Percentiles rank a stretch among this genome's conserved stretches.
phyloP scores from a whole-genome alignment of 176 grass and related monocot genomes.

The Triticum timopheevii region DNA sequence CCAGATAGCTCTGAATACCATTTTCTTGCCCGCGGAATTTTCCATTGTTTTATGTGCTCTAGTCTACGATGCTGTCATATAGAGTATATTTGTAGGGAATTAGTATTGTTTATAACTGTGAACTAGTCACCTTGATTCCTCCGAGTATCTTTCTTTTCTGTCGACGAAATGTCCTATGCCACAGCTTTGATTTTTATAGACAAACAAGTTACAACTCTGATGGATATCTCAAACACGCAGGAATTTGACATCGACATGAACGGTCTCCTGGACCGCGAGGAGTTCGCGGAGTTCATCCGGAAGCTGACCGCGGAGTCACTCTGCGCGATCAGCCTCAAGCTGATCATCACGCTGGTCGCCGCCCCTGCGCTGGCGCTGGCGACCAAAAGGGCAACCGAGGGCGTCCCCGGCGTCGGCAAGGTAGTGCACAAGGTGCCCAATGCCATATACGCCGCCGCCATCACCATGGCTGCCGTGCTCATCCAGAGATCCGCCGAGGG shows the following conservation, averaged over 20 bases:
- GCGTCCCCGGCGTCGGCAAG: conserved; percentile 72
- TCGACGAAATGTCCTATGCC: not conserved
- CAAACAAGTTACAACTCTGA: not conserved
- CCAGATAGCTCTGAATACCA: not conserved
- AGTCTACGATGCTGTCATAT: not conserved
- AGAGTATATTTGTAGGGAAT: not conserved
- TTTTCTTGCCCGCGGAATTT: not conserved
- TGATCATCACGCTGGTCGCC: conserved; percentile 66
- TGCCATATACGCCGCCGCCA: conserved; percentile 70
- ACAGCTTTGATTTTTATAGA: not conserved
- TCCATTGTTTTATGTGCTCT: not conserved
- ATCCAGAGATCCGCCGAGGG: conserved; percentile 65
- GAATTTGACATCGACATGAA: conserved; percentile 77
- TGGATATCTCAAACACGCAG: conserved; percentile 32
- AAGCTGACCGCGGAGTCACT: conserved; percentile 87
- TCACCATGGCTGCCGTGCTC: conserved; percentile 72
- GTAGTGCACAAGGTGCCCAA: conserved; percentile 77
- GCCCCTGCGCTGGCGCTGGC: conserved; percentile 73
- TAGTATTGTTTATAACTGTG: not conserved
- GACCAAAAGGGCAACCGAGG: conserved; percentile 86
- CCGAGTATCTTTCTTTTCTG: not conserved
- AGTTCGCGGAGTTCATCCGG: conserved; percentile 84
- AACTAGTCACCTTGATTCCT: not conserved
- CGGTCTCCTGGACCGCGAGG: conserved; percentile 82
- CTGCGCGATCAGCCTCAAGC: conserved; percentile 58